phyloP scores from a whole-genome alignment of 768 basidiomycete genomes.

The Agrocybe pediades region DNA sequence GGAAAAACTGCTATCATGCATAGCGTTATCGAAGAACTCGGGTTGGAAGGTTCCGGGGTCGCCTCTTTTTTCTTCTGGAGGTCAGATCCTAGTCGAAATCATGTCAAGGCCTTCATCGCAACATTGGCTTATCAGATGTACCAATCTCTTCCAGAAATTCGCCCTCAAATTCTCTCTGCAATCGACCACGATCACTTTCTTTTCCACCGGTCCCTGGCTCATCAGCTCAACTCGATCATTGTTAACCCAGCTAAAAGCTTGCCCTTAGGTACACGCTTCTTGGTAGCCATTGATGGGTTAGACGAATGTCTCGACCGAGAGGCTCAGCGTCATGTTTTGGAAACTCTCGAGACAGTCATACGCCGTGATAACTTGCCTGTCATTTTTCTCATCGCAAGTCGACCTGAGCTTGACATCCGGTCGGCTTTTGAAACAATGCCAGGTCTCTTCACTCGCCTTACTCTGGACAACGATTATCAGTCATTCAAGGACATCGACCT shows the following conservation, averaged over 20 bases:
- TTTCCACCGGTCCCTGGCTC: neutral
- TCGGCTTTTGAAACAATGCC: neutral
- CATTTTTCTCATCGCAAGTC: neutral
- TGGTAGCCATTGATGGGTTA: neutral
- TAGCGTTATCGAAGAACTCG: neutral
- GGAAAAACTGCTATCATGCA: conserved; percentile 3
- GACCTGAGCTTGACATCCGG: conserved; percentile 1
- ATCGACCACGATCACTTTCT: conserved; percentile 1
- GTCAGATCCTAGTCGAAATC: neutral
- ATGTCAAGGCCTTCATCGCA: neutral
- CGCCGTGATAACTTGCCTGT: neutral
- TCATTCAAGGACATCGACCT: neutral
- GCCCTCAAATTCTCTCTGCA: neutral
- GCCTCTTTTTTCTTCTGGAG: conserved; percentile 6
- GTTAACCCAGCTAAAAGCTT: neutral
- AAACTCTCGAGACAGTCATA: neutral
- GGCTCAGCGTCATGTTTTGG: neutral
- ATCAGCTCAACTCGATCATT: neutral
- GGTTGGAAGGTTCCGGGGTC: neutral
- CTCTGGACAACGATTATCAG: neutral
- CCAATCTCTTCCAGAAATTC: neutral
- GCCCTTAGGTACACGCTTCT: neutral
- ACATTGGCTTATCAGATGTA: conserved; percentile 1
- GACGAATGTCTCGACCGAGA: conserved; percentile 2
- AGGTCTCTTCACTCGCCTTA: neutral